A percentile compares a stretch with the other conserved stretches of the same genome.
These are phyloP conservation scores for Nematodospora valgi DNA, from an alignment of 805 yeast genomes.

Conservation along the genomic window DNA sequence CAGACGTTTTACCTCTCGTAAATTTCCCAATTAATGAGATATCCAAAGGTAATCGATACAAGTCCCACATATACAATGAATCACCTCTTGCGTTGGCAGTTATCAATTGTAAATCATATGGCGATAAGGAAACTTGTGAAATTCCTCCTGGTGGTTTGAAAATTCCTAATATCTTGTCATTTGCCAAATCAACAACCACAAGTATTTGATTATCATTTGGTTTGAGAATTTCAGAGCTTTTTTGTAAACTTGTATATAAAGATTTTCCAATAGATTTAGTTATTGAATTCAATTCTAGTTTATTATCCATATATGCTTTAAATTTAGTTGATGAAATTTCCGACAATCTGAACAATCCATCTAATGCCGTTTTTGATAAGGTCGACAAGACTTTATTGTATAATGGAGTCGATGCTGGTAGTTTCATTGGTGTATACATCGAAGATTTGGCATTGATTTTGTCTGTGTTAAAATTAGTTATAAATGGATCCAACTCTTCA, in stretches of 20 bases:
- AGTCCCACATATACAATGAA: constrained; percentile 61
- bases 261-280: constrained; percentile 30
- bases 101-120: constrained; percentile 55
- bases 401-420: constrained; percentile 46
- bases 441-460: neutral
- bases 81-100: constrained; percentile 60
- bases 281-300: constrained; percentile 21
- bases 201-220: constrained; percentile 37
- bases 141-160: constrained; percentile 64
- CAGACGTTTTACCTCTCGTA: constrained; percentile 60
- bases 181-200: constrained; percentile 45
- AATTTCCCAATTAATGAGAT: constrained; percentile 56
- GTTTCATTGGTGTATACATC: constrained; percentile 41
- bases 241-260: constrained; percentile 23
- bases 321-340: constrained; percentile 41
- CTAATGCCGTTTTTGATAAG: constrained; percentile 52
- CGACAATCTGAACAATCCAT: constrained; percentile 45
- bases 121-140: constrained; percentile 57
- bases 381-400: constrained; percentile 46
- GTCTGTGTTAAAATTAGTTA: constrained; percentile 5
- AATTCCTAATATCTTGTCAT: constrained; percentile 33
- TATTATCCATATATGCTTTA: constrained; percentile 30
- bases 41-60: constrained; percentile 46
- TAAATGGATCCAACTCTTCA: constrained; percentile 12
- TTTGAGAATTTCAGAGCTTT: constrained; percentile 16